phyloP scores from a whole-genome alignment of 306 rosid genomes.

The Carpinus fangiana region DNA sequence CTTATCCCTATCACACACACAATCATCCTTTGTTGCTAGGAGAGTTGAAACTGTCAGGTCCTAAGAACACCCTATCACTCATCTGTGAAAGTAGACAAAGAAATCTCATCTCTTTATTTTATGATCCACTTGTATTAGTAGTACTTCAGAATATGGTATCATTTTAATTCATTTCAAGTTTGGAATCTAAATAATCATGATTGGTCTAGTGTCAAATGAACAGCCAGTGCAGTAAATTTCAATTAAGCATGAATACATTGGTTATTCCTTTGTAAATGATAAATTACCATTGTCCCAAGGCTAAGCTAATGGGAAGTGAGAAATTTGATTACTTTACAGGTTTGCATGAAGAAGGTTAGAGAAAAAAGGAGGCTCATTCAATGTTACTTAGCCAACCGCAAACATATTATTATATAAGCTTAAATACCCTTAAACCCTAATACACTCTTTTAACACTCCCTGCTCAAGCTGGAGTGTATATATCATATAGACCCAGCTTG shows the following conservation, averaged over 20 bases:
- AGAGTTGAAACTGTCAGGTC: neutral
- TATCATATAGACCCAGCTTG: no score
- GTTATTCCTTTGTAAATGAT: neutral
- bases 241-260: neutral
- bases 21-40: neutral
- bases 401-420: no score
- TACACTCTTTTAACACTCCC: no score
- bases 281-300: neutral
- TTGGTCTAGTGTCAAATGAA: no score
- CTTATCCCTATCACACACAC: no score
- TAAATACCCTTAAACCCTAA: no score
- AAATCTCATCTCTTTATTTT: neutral
- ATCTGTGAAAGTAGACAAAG: neutral
- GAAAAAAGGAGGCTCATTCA: no score
- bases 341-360: no score
- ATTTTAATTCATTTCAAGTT: neutral
- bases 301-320: neutral
- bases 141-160: neutral
- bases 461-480: no score
- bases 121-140: neutral
- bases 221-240: neutral
- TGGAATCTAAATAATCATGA: neutral
- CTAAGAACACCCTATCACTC: neutral
- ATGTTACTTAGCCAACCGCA: no score
- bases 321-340: neutral